Evolutionary conservation across 148 eudicot genomes (phyloP).

Genomic region (Heliosperma pusillum): DNA sequence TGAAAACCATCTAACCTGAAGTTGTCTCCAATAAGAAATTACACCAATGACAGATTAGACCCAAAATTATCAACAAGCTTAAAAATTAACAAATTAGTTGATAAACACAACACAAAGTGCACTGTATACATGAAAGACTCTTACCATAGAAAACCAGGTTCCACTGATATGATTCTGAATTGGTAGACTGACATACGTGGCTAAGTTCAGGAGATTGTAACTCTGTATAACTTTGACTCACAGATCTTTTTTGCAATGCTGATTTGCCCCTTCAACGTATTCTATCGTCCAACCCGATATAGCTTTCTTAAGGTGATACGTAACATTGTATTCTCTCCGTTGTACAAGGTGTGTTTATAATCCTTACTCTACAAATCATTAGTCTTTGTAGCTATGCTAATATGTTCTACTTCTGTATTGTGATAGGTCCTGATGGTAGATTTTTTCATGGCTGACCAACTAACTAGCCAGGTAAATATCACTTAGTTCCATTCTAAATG

Average conservation of each 20-base stretch:
- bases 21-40: no score
- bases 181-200: background rate
- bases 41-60: no score
- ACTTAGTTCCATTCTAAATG: background rate
- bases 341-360: slow-evolving; percentile 56
- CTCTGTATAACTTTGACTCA: slow-evolving; percentile 6
- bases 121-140: no score
- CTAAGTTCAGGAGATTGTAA: background rate
- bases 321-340: slow-evolving; percentile 85
- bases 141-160: no score
- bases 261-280: slow-evolving; percentile 69
- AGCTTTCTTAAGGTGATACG: slow-evolving; percentile 75
- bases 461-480: slow-evolving; percentile 83
- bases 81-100: no score
- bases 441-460: slow-evolving; percentile 99
- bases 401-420: slow-evolving; percentile 10
- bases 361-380: background rate
- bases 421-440: slow-evolving; percentile 90
- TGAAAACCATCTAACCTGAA: no score
- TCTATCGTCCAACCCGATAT: slow-evolving; percentile 73
- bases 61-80: no score
- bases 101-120: no score
- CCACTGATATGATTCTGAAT: no score
- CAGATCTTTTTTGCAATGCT: slow-evolving; percentile 56
- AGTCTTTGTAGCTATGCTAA: background rate